Conservation (phyloP, 2,329 filamentous ascomycete genomes). For the Elsinoe ampelina region DNA sequence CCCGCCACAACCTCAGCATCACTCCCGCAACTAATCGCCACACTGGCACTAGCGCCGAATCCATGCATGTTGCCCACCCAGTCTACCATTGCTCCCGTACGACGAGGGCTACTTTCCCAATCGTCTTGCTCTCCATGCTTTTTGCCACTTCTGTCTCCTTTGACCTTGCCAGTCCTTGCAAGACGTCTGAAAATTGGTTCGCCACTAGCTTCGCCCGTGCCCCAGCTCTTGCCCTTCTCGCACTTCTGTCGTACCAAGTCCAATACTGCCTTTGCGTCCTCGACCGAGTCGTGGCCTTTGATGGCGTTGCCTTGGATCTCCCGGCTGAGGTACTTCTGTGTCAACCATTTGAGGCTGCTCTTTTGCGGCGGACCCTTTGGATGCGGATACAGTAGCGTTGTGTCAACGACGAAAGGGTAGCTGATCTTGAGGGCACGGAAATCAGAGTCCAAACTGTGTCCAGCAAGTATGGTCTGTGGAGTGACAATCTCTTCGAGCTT, state of each 20-base stretch:
- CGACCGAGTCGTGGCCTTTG: constrained; percentile 79
- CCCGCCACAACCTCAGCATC: constrained; percentile 51
- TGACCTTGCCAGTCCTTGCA: constrained; percentile 27
- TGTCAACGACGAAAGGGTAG: constrained; percentile 91
- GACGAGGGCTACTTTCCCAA: constrained; percentile 30
- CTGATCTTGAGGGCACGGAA: constrained; percentile 75
- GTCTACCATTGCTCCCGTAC: constrained; percentile 70
- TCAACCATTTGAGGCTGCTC: constrained; percentile 80
- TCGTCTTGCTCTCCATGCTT: constrained; percentile 35
- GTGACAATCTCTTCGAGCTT: constrained; percentile 58
- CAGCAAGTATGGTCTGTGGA: constrained; percentile 63
- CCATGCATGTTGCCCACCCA: constrained; percentile 70
- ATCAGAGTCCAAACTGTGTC: constrained; percentile 75
- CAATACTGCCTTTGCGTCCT: constrained; percentile 83
- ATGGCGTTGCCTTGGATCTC: constrained; percentile 75
- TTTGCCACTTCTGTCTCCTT: constrained; percentile 30
- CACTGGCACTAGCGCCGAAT: constrained; percentile 47
- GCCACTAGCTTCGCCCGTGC: constrained; percentile 63
- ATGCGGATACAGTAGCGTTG: constrained; percentile 80
- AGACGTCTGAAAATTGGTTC: constrained; percentile 89
- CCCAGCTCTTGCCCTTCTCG: constrained; percentile 83
- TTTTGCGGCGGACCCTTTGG: constrained; percentile 82
- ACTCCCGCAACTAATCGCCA: constrained; percentile 46
- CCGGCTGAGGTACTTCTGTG: constrained; percentile 73
- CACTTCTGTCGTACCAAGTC: constrained; percentile 94